These are phyloP conservation scores for Colletotrichum karsti DNA, from an alignment of 2,329 filamentous ascomycete genomes.

Conservation along the genomic window DNA sequence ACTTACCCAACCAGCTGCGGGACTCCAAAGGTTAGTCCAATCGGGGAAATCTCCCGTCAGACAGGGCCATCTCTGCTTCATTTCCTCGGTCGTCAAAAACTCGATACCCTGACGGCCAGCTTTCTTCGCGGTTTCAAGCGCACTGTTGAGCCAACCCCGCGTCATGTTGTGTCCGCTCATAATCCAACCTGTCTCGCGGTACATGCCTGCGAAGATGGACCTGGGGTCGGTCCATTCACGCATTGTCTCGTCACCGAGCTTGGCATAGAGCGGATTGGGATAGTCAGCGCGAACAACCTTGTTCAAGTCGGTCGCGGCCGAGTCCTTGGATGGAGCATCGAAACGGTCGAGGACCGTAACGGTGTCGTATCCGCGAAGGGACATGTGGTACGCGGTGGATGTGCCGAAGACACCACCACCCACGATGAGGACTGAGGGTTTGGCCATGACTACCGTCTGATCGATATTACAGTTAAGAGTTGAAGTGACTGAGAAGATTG, in stretches of 20 bases:
- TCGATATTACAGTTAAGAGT: no score
- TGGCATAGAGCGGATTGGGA: conserved; percentile 37
- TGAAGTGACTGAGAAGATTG: no score
- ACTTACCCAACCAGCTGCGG: conserved; percentile 40
- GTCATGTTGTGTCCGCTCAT: conserved; percentile 35
- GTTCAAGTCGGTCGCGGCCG: conserved; percentile 41
- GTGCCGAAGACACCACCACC: conserved; percentile 43
- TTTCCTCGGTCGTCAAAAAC: conserved; percentile 36
- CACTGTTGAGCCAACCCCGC: conserved; percentile 38
- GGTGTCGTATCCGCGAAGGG: conserved; percentile 25
- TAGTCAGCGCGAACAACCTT: conserved; percentile 48
- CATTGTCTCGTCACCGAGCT: conserved; percentile 39
- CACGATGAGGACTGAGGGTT: conserved; percentile 39
- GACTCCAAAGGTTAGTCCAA: conserved; percentile 38
- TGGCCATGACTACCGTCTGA: not conserved
- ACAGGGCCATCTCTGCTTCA: conserved; percentile 38
- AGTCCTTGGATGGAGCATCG: conserved; percentile 33
- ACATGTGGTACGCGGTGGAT: conserved; percentile 42
- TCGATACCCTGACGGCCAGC: conserved; percentile 33
- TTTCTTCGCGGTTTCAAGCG: conserved; percentile 34
- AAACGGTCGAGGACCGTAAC: conserved; percentile 38
- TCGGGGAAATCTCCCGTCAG: conserved; percentile 34
- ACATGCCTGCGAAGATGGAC: conserved; percentile 36
- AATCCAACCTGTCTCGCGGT: conserved; percentile 40
- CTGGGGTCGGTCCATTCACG: conserved; percentile 36